Evolutionary conservation across 305 asterid species (phyloP), one percentile per base, ranked within the genome.

Genomic region (Solanum chacoense): DNA sequence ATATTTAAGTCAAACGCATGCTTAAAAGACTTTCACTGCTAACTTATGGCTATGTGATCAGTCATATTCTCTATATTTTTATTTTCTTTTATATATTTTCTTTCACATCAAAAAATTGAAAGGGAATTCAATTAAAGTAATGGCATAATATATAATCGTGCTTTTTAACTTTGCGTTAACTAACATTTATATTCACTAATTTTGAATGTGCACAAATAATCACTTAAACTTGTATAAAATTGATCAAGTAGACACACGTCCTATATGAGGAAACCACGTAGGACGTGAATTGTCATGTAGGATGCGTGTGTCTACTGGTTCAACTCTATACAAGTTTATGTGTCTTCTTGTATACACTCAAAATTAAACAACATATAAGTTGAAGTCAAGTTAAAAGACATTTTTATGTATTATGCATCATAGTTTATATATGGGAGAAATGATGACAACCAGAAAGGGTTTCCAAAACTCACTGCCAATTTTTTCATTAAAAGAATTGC

Each of bases 131-230:
- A 24, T 1, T 67, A 67, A 67, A 65, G 7, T 4, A 22, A 65
- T 4, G 6, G 1, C 7, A 65, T n/a, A 65, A 65, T 65, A 65
- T 2, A n/a, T 4, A 4, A 0, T 9, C 6, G 0, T 63, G 3
- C 0, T 1, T 65, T 65, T 65, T n/a, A 65, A n/a, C 0, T n/a
- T 65, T 0, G 3, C 7, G 0, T n/a, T n/a, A 4, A 10, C 13
- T 50, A 50, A 16, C 1, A 50, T 6, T 50, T 50, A 50, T 16
- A 16, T 0, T 1, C 9, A 50, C 9, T 50, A 50, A 18, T 50
- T 65, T n/a, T 10, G 14, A 0, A 0, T 65, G 29, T 65, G 29
- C 1, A n/a, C 6, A 65, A n/a, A 11, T 65, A 65, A n/a, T n/a
- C 28, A 65, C 7, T 22, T 65, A 10, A 1, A 65, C 1, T 22